These are phyloP conservation scores for Asterophora lycoperdoides DNA, from an alignment of 768 basidiomycete genomes.

Conservation along the genomic window DNA sequence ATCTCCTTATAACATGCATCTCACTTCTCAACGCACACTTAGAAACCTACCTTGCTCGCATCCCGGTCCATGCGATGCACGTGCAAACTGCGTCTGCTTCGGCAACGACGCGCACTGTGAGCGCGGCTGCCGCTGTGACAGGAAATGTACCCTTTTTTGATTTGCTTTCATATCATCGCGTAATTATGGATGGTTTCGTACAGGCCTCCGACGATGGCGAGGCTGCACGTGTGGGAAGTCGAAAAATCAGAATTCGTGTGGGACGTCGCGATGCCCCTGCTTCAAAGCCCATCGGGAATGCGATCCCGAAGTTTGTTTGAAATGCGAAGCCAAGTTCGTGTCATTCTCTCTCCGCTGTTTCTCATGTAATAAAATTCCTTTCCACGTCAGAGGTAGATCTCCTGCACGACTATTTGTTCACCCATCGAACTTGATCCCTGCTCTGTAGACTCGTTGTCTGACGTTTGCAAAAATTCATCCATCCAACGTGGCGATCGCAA, in stretches of 20 bases:
- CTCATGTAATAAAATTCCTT: not conserved
- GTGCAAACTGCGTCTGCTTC: constrained; percentile 45
- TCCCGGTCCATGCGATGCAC: constrained; percentile 46
- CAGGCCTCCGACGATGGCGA: constrained; percentile 51
- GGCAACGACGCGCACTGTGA: constrained; percentile 50
- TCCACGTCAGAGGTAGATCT: constrained; percentile 19
- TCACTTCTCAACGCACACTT: not conserved
- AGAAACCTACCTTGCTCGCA: constrained; percentile 54
- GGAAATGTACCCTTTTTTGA: constrained; percentile 38
- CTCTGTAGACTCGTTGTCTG: constrained; percentile 24
- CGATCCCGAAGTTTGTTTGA: constrained; percentile 58
- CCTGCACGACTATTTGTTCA: not conserved
- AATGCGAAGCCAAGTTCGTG: constrained; percentile 47
- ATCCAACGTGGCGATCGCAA: constrained; percentile 44
- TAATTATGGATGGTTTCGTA: not conserved
- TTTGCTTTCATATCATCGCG: not conserved
- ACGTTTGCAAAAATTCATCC: constrained; percentile 43
- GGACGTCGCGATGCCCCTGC: constrained; percentile 50
- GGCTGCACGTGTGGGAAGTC: constrained; percentile 50
- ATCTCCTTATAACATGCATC: not conserved
- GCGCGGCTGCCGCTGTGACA: constrained; percentile 48
- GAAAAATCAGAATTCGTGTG: constrained; percentile 26
- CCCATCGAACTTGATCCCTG: not conserved
- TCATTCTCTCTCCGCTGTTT: not conserved
- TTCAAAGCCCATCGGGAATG: constrained; percentile 51